Conservation (phyloP, 2,329 filamentous ascomycete genomes). For the Anisogramma anomala region DNA sequence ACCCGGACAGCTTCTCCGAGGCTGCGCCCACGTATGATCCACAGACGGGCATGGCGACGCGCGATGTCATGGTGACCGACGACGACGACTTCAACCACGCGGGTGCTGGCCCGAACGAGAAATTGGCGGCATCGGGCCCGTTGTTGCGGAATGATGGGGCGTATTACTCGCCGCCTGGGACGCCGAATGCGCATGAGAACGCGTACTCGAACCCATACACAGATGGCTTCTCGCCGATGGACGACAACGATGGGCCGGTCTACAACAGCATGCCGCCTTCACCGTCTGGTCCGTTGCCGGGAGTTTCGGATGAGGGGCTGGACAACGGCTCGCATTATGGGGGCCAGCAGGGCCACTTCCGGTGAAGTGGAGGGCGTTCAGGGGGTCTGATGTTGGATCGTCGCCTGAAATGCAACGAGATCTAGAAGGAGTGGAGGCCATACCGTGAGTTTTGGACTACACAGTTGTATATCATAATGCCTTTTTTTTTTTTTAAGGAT, state of each 20-base stretch:
- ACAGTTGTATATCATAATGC: too few species aligned
- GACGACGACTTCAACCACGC: too few species aligned
- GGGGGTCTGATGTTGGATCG: too few species aligned
- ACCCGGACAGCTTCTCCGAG: slow-evolving; percentile 34
- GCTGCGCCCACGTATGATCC: slow-evolving; percentile 28
- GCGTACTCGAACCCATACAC: slow-evolving; percentile 8
- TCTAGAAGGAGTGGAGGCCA: too few species aligned
- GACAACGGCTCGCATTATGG: background rate
- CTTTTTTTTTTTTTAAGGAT: too few species aligned
- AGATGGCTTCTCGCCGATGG: slow-evolving; percentile 13
- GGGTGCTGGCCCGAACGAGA: slow-evolving; percentile 4
- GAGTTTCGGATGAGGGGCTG: background rate
- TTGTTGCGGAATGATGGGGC: slow-evolving; percentile 5
- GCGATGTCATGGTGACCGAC: slow-evolving; percentile 1
- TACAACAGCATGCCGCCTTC: slow-evolving; percentile 1
- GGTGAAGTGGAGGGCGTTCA: background rate
- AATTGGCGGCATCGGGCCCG: slow-evolving; percentile 5
- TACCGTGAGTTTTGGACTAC: too few species aligned
- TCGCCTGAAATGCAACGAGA: too few species aligned
- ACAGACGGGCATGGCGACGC: slow-evolving; percentile 16
- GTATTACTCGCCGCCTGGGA: slow-evolving; percentile 10
- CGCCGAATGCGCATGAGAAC: slow-evolving; percentile 8
- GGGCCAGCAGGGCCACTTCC: background rate
- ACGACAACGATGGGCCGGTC: background rate
- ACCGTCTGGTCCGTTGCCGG: slow-evolving; percentile 1